Evolutionary conservation across 2,329 filamentous ascomycete species (phyloP), one percentile per base, ranked within the genome.

Genomic region (Plenodomus biglobosus): DNA sequence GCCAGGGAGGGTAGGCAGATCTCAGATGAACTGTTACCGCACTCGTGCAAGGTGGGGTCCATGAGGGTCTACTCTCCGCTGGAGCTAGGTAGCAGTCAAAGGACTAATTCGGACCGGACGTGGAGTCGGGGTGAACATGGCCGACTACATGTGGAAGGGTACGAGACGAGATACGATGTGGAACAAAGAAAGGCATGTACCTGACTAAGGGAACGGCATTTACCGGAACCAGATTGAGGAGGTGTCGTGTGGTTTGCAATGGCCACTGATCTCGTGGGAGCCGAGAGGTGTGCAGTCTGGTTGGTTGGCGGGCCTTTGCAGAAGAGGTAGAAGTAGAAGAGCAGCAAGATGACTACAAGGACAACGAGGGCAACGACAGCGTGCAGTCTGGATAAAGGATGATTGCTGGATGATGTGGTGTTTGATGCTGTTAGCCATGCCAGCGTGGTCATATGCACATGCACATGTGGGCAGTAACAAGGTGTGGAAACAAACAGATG

Each of bases 401-500:
- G 38, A 40, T 15, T 40, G 16, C 21, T 15, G 21, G 35, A 38
- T 30, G 42, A 36, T 36, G 35, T 39, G 42, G 32, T 20, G 30
- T 30, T 40, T 37, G n/a, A 40, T 21, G 46, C 41, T 40, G 40
- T 56, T 51, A 55, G 58, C 55, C 56, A 55, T 55, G 53, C 50
- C 40, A 47, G 32, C 48, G 18, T 43, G 56, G 50, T 58, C 55
- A 62, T 50, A 42, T n/a, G n/a, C n/a, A n/a, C n/a, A n/a, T n/a
- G n/a, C n/a, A n/a, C n/a, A n/a, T 56, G 50, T 56, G 44, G 53
- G 49, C 50, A 52, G 47, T 56, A 59, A 60, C 48, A 50, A 38
- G 50, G 49, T 54, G 64, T 57, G 60, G 66, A 64, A 67, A 5
- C 61, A 44, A 53, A 55, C 46, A 45, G 52, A 7, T 46, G 50